phyloP scores from a whole-genome alignment of 345 rosid species.

The Eucalyptus decipiens region DNA sequence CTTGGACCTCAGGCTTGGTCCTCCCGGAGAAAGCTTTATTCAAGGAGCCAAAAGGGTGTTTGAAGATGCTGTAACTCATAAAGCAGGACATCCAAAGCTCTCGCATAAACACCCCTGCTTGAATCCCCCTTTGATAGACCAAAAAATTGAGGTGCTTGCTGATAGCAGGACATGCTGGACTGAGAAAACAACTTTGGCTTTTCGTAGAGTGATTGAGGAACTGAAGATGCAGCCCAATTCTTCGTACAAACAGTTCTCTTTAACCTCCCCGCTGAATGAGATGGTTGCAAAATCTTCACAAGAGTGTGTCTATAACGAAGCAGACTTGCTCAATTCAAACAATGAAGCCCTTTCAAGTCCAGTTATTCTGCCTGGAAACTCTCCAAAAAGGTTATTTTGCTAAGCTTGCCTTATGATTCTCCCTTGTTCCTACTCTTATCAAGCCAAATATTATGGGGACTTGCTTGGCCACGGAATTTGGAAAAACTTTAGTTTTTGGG shows the following conservation, averaged over 20 bases:
- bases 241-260: not conserved
- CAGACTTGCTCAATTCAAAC: not conserved
- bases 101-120: not conserved
- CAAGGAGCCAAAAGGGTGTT: conserved; percentile 12
- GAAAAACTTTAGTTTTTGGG: not conserved
- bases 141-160: not conserved
- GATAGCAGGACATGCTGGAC: not conserved
- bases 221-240: not conserved
- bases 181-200: not conserved
- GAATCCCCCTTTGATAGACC: not conserved
- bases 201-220: not conserved
- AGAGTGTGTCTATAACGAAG: not conserved
- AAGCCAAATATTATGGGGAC: not conserved
- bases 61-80: not conserved
- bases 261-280: not conserved
- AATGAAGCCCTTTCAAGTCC: not conserved
- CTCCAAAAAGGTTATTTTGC: conserved; percentile 16
- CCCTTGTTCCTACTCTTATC: not conserved
- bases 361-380: not conserved
- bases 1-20: conserved; percentile 33
- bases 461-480: not conserved
- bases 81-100: not conserved
- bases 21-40: conserved; percentile 11
- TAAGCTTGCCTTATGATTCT: not conserved
- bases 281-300: not conserved